Conservation (phyloP, 1,284 basidiomycete species). For the Ganoderma leucocontextum region DNA sequence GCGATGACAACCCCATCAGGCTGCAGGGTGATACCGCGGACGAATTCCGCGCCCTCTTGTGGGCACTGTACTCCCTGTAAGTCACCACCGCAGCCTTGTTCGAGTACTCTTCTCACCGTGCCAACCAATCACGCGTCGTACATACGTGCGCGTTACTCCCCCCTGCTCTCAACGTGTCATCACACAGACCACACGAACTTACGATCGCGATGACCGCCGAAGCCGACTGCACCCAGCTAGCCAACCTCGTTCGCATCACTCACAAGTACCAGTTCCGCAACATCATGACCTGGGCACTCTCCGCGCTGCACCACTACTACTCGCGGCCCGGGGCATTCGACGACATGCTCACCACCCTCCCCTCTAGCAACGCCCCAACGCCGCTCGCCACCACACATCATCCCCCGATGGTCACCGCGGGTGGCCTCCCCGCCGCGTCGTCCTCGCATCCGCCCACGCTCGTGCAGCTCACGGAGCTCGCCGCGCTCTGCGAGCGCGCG, state of each 20-base stretch:
- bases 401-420: conserved; percentile 30
- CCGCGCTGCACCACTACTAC: conserved; percentile 51
- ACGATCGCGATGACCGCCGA: conserved; percentile 51
- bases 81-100: conserved; percentile 20
- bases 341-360: conserved; percentile 27
- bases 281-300: conserved; percentile 58
- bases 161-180: not conserved
- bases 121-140: not conserved
- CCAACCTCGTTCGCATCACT: conserved; percentile 58
- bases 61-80: conserved; percentile 48
- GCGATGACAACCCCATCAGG: conserved; percentile 47
- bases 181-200: conserved; percentile 55
- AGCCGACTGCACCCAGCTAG: conserved; percentile 51
- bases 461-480: conserved; percentile 53
- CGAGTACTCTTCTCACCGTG: not conserved
- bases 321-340: conserved; percentile 45
- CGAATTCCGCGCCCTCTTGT: conserved; percentile 46
- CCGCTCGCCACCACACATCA: conserved; percentile 28
- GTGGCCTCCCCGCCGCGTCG: conserved; percentile 13
- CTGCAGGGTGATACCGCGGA: conserved; percentile 47
- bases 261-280: conserved; percentile 65
- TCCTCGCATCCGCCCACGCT: conserved; percentile 40
- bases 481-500: conserved; percentile 52
- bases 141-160: not conserved
- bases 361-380: conserved; percentile 14